Evolutionary conservation across 208 protist species (phyloP), one percentile per base, ranked within the genome.

Genomic region (Acanthamoeba castellanii): DNA sequence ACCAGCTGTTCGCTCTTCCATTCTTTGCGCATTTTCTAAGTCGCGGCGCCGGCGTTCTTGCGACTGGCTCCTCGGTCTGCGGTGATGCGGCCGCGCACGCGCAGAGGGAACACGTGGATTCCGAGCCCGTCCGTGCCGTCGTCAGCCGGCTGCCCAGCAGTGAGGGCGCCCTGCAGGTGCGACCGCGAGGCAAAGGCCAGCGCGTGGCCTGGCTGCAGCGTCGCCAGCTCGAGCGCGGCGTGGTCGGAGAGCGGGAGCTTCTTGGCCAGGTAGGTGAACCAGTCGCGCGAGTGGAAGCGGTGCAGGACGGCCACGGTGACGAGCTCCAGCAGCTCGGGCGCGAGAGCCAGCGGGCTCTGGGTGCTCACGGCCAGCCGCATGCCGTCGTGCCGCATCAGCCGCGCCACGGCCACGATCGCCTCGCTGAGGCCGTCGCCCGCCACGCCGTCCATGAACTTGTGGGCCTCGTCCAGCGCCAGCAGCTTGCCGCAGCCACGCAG

Each of bases 241-340:
- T 57, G 34, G 20, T 85, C 42, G 47, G 76, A 59, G 42, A 94
- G 90, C 20, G 93, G 59, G 27, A 95, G 93, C 61, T 95, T 95
- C 84, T 68, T 76, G 32, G 76, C 55, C 27, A 95, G 87, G 47
- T 95, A 93, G 57, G 76, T 47, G 59, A 95, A 95, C 93, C 93
- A 95, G 42, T 95, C 93, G 18, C 87, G 76, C 30, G 93, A 95
- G 76, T 95, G 93, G 55, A 95, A 95, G 30, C 87, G 76, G 81
- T 95, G 93, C 64, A 95, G 64, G 13, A 95, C 32, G 59, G 93
- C 93, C 20, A 95, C 45, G 25, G 93, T 68, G 42, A 91, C 81
- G n/a, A 95, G 93, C 64, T 95, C 93, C 47, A 95, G 93, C 57
- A 95, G 45, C 87, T 95, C 93, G 27, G 93, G 66, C 30, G 93